phyloP scores from a whole-genome alignment of 2,329 filamentous ascomycete species.

The Cladophialophora bantiana region DNA sequence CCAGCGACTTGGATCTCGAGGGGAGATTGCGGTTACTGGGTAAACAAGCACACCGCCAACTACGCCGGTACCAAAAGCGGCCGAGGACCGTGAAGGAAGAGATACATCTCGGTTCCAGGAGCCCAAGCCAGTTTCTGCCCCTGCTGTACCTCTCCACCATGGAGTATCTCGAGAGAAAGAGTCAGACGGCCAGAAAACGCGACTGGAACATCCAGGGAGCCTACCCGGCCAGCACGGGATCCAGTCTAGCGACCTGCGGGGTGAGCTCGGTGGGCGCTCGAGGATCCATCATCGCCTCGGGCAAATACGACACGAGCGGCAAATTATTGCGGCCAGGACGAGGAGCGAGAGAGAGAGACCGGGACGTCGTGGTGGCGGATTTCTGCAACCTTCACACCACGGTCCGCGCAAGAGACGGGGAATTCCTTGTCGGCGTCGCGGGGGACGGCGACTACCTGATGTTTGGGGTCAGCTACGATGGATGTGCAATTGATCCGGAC shows the following conservation, averaged over 20 bases:
- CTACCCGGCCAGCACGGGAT: slow-evolving; percentile 26
- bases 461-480: slow-evolving; percentile 35
- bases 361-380: slow-evolving; percentile 31
- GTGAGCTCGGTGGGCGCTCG: slow-evolving; percentile 38
- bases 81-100: slow-evolving; percentile 28
- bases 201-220: slow-evolving; percentile 35
- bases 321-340: not conserved
- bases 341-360: not conserved
- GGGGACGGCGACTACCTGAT: slow-evolving; percentile 30
- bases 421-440: slow-evolving; percentile 37
- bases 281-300: slow-evolving; percentile 29
- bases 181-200: slow-evolving; percentile 14
- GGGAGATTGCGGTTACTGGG: slow-evolving; percentile 35
- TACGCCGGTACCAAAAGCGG: slow-evolving; percentile 38
- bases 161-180: slow-evolving; percentile 32
- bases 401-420: slow-evolving; percentile 37
- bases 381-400: slow-evolving; percentile 32
- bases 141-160: slow-evolving; percentile 34
- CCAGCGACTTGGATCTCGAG: slow-evolving; percentile 32
- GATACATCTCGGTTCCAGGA: slow-evolving; percentile 33
- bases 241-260: slow-evolving; percentile 33
- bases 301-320: slow-evolving; percentile 30
- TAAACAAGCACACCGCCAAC: slow-evolving; percentile 35
- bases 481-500: slow-evolving; percentile 35
- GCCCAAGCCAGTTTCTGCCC: slow-evolving; percentile 35